phyloP scores from a whole-genome alignment of 2,329 filamentous ascomycete species.

The Diaporthe australafricana region DNA sequence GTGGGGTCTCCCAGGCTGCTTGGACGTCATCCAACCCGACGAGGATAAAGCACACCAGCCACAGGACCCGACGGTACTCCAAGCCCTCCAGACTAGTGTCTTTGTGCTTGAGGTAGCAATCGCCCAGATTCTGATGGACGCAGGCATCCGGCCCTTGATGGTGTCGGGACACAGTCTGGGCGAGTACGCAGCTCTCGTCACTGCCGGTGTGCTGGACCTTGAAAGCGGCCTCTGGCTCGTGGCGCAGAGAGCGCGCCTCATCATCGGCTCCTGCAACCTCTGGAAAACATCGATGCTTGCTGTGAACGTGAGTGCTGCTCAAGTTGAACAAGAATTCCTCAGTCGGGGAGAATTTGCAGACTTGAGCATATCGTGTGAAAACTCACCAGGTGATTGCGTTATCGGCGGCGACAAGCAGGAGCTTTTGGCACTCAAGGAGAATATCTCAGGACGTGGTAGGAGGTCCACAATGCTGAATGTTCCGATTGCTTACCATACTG shows the following conservation, averaged over 20 bases:
- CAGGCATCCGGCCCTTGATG: constrained; percentile 56
- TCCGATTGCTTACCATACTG: neutral
- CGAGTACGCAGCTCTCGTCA: constrained; percentile 75
- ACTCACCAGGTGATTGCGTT: constrained; percentile 60
- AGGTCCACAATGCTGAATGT: neutral
- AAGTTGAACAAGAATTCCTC: constrained; percentile 48
- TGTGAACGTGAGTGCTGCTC: constrained; percentile 43
- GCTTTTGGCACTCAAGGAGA: constrained; percentile 21
- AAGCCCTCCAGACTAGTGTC: constrained; percentile 51
- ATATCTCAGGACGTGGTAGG: neutral
- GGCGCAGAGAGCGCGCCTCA: constrained; percentile 66
- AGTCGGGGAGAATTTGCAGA: constrained; percentile 72
- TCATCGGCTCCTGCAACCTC: constrained; percentile 64
- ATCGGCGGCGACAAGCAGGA: neutral
- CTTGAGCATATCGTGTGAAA: constrained; percentile 71
- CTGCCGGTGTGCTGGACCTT: constrained; percentile 72
- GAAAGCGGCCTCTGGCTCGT: constrained; percentile 72
- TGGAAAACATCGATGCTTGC: constrained; percentile 51
- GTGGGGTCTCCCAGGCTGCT: constrained; percentile 47
- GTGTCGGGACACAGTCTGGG: constrained; percentile 71
- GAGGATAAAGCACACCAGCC: constrained; percentile 51
- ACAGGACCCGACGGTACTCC: constrained; percentile 18
- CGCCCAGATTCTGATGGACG: constrained; percentile 52
- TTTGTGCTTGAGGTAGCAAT: constrained; percentile 55
- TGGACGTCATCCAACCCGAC: constrained; percentile 53